A percentile compares a stretch with the other conserved stretches of the same genome.
Evolutionary conservation across 2,329 filamentous ascomycete species (phyloP).

Genomic region (Claviceps sp.): DNA sequence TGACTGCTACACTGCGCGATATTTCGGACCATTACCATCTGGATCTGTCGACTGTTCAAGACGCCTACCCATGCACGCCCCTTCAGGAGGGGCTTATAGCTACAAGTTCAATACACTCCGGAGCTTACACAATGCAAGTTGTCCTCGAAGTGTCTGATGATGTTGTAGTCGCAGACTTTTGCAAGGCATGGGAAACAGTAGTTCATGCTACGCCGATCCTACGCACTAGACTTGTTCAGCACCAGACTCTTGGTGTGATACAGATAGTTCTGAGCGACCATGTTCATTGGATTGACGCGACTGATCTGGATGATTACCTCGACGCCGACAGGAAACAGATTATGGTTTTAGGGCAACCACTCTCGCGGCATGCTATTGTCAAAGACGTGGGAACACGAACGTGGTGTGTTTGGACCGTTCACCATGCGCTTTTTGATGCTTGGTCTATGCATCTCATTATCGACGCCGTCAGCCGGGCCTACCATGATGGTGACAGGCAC

Average conservation of each 20-base stretch:
- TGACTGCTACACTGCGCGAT: not conserved
- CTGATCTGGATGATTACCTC: constrained; percentile 22
- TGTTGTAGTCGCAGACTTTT: constrained; percentile 4
- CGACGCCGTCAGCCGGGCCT: constrained; percentile 15
- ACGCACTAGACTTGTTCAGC: constrained; percentile 32
- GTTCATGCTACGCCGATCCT: constrained; percentile 17
- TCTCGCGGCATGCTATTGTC: constrained; percentile 28
- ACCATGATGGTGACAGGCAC: not conserved
- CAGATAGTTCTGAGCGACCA: constrained; percentile 28
- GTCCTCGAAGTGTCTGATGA: constrained; percentile 6
- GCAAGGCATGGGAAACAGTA: constrained; percentile 7
- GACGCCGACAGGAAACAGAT: constrained; percentile 19
- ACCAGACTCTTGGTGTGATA: constrained; percentile 24
- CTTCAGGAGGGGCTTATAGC: constrained; percentile 27
- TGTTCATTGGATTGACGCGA: constrained; percentile 14
- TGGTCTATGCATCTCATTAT: constrained; percentile 30
- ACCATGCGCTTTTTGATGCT: constrained; percentile 39
- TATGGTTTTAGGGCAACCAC: constrained; percentile 25
- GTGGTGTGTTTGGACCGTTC: constrained; percentile 26
- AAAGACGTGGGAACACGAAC: constrained; percentile 19
- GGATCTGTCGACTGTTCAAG: not conserved
- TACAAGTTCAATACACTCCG: constrained; percentile 15
- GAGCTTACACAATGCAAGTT: constrained; percentile 19
- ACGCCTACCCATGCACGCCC: constrained; percentile 18
- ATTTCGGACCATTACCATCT: not conserved